These are phyloP conservation scores for Lactarius vividus DNA, from an alignment of 768 basidiomycete genomes.

Conservation along the genomic window DNA sequence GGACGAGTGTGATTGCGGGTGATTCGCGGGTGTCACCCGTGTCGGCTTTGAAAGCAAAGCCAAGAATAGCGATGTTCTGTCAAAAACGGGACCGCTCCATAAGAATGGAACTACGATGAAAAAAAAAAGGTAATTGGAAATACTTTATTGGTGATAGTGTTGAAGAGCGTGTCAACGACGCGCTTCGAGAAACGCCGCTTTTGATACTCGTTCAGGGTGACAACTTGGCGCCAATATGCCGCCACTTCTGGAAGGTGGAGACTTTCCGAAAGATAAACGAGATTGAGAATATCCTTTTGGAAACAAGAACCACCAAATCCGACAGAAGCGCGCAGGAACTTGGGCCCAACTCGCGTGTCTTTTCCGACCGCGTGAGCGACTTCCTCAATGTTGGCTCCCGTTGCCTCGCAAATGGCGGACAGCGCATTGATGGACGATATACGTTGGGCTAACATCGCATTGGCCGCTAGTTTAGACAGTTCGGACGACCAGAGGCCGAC, in stretches of 20 bases:
- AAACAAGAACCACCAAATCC: constrained; percentile 99
- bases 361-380: constrained; percentile 92
- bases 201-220: constrained; percentile 98
- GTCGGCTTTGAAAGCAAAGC: constrained; percentile 99
- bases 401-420: constrained; percentile 97
- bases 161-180: constrained; percentile 97
- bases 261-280: constrained; percentile 95
- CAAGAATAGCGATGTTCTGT: constrained; percentile 90
- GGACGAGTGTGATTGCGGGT: constrained; percentile 89
- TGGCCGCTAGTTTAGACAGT: constrained; percentile 96
- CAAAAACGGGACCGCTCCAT: constrained; percentile 1
- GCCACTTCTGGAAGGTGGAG: constrained; percentile 95
- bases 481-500: constrained; percentile 99
- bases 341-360: constrained; percentile 90
- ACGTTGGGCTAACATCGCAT: constrained; percentile 98
- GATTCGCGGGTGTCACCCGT: constrained; percentile 99
- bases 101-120: not conserved
- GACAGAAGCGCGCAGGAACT: constrained; percentile 92
- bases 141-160: constrained; percentile 95
- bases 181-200: constrained; percentile 94
- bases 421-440: constrained; percentile 98
- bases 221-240: constrained; percentile 95
- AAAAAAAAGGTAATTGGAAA: constrained; percentile 23
- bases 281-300: constrained; percentile 99
- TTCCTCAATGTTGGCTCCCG: constrained; percentile 98